These are phyloP conservation scores for Blepharisma stoltei DNA, from an alignment of 73 alveolate species.

Conservation along the genomic window DNA sequence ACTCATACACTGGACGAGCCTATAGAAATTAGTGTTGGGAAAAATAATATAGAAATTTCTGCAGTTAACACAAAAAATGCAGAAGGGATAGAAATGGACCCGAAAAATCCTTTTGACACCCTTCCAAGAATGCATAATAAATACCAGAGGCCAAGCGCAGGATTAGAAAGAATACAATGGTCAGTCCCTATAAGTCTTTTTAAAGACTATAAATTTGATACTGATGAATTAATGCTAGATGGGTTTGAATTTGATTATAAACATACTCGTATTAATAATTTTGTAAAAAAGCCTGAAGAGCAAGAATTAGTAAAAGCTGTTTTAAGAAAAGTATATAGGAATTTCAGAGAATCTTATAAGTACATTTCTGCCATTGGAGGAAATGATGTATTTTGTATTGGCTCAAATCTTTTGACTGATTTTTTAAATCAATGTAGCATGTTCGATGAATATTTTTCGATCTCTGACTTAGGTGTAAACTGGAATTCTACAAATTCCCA, in stretches of 20 bases:
- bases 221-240: constrained; percentile 48
- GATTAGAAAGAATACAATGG: constrained; percentile 30
- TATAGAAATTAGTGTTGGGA: not conserved
- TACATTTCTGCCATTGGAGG: constrained; percentile 31
- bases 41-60: not conserved
- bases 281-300: constrained; percentile 59
- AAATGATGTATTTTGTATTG: constrained; percentile 24
- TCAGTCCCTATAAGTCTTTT: constrained; percentile 50
- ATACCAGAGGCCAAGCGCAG: not conserved
- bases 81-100: not conserved
- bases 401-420: constrained; percentile 27
- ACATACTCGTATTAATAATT: constrained; percentile 49
- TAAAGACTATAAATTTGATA: constrained; percentile 53
- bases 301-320: constrained; percentile 38
- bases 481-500: constrained; percentile 39
- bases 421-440: constrained; percentile 23
- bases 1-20: not conserved
- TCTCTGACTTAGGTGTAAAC: constrained; percentile 45
- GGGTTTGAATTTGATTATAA: constrained; percentile 88
- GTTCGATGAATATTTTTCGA: constrained; percentile 36
- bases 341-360: constrained; percentile 46
- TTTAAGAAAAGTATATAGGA: constrained; percentile 36
- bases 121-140: constrained; percentile 15
- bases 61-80: not conserved
- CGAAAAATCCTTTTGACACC: not conserved